These are phyloP conservation scores for Pythium phragmitis DNA, from an alignment of 352 stramenopile species.

Conservation along the genomic window DNA sequence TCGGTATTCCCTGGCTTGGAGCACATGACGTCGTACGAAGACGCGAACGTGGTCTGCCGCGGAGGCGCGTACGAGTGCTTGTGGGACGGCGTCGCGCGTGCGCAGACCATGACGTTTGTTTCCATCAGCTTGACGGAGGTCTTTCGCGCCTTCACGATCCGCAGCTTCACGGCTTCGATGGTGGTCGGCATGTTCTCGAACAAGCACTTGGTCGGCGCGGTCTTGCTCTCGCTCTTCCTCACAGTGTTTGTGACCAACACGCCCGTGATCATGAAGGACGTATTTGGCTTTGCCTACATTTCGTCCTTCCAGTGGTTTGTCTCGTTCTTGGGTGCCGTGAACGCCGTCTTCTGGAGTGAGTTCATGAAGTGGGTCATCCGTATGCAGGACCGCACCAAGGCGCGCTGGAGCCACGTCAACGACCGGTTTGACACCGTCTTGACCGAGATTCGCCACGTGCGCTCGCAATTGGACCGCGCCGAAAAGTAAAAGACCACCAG, in stretches of 20 bases:
- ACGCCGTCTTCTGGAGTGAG: conserved; percentile 58
- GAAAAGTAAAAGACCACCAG: too few relatives aligned
- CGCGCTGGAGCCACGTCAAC: too few relatives aligned
- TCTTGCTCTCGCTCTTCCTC: conserved; percentile 48
- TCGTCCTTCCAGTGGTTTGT: conserved; percentile 56
- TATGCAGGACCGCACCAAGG: conserved; percentile 29
- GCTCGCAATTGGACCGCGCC: too few relatives aligned
- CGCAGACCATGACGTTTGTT: conserved; percentile 79
- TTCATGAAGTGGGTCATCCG: conserved; percentile 49
- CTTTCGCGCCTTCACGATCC: conserved; percentile 73
- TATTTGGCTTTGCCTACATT: conserved; percentile 75
- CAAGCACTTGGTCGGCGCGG: conserved; percentile 60
- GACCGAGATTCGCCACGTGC: too few relatives aligned
- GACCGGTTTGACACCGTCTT: too few relatives aligned
- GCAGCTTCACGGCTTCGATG: conserved; percentile 66
- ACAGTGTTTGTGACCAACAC: conserved; percentile 55
- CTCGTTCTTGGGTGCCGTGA: conserved; percentile 36
- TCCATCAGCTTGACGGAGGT: conserved; percentile 69
- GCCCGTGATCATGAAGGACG: conserved; percentile 54
- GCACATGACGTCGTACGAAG: conserved; percentile 34
- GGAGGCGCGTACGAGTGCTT: conserved; percentile 62
- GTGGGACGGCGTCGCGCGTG: conserved; percentile 51
- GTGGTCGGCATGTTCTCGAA: conserved; percentile 66
- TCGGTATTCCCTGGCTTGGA: conserved; percentile 55
- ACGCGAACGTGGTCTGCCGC: conserved; percentile 46